phyloP scores from a whole-genome alignment of 208 protist genomes.

The Trypanosoma boissoni region DNA sequence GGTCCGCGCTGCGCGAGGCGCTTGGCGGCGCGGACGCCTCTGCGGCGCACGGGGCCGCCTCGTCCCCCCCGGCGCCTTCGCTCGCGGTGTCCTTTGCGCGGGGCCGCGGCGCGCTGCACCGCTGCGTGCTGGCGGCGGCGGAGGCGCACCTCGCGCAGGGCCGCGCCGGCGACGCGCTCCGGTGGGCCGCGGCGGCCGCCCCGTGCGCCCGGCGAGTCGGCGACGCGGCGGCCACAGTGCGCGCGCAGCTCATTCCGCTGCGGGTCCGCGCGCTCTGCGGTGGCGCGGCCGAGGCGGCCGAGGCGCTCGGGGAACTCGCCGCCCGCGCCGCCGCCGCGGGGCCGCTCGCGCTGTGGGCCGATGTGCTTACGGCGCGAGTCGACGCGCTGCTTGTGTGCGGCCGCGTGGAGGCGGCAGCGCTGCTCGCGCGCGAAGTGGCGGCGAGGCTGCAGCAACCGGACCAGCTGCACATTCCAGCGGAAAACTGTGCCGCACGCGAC shows the following conservation, averaged over 20 bases:
- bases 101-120: constrained; percentile 33
- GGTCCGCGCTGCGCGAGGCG: constrained; percentile 24
- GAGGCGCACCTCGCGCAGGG: constrained; percentile 38
- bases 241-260: constrained; percentile 27
- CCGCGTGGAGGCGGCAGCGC: constrained; percentile 16
- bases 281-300: constrained; percentile 4
- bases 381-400: constrained; percentile 19
- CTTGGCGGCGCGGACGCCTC: constrained; percentile 13
- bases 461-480: background rate
- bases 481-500: background rate
- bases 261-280: constrained; percentile 27
- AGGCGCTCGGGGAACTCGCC: constrained; percentile 1
- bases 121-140: constrained; percentile 42
- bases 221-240: constrained; percentile 13
- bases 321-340: constrained; percentile 5
- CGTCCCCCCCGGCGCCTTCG: background rate
- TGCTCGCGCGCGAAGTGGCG: constrained; percentile 1
- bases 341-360: constrained; percentile 16
- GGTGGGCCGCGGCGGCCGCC: constrained; percentile 27
- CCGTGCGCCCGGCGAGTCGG: constrained; percentile 23
- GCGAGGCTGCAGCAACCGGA: background rate
- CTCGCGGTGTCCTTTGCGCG: constrained; percentile 11
- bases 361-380: constrained; percentile 20
- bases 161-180: constrained; percentile 35
- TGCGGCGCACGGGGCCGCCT: too few species aligned